phyloP scores from a whole-genome alignment of 139 green algal species.

The Volvox africanus region DNA sequence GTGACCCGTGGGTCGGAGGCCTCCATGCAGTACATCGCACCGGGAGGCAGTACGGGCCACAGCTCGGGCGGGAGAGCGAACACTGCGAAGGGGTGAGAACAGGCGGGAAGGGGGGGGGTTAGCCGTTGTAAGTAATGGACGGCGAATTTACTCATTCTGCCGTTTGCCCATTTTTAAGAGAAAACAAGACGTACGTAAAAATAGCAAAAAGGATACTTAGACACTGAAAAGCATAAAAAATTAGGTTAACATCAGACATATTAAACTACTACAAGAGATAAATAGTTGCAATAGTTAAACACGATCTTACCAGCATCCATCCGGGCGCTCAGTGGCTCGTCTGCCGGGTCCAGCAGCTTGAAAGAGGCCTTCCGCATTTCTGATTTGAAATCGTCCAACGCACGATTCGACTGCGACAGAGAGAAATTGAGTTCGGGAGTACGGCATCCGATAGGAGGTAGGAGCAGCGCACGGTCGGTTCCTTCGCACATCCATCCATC shows the following conservation, averaged over 20 bases:
- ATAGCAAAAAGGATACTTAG: too few species aligned
- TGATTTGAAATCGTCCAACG: not conserved
- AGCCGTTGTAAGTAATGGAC: not conserved
- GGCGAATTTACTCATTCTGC: not conserved
- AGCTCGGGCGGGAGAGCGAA: slow-evolving; percentile 7
- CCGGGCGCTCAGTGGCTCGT: not conserved
- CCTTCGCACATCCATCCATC: not conserved
- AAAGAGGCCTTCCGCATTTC: not conserved
- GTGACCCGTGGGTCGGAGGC: not conserved
- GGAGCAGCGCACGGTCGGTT: not conserved
- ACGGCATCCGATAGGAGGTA: not conserved
- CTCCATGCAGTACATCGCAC: slow-evolving; percentile 34
- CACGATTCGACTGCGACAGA: not conserved
- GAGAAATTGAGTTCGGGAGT: not conserved
- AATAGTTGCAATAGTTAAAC: not conserved
- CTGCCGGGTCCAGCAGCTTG: not conserved
- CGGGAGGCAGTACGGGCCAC: slow-evolving; percentile 41
- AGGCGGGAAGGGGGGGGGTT: too few species aligned
- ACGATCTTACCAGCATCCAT: slow-evolving; percentile 6
- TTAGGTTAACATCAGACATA: not conserved
- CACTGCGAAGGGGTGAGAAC: not conserved
- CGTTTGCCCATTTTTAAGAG: too few species aligned
- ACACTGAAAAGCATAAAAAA: not conserved
- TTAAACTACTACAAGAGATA: not conserved
- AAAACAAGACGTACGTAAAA: too few species aligned